A percentile compares a stretch with the other conserved stretches of the same genome.
These are phyloP conservation scores for Euphorbia peplus DNA, from an alignment of 345 rosid species.

Conservation along the genomic window DNA sequence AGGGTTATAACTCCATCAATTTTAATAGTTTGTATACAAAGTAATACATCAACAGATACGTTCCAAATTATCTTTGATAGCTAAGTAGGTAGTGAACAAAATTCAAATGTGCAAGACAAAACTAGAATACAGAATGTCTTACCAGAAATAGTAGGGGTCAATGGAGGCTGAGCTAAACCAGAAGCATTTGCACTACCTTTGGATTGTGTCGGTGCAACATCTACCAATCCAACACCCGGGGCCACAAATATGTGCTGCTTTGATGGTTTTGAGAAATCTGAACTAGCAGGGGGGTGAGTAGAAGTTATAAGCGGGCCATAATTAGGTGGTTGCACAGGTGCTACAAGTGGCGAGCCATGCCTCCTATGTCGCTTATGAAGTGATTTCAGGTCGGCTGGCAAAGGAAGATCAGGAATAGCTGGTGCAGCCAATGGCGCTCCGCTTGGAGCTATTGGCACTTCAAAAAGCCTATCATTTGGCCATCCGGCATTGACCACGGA, in stretches of 20 bases:
- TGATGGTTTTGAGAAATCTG: constrained; percentile 59
- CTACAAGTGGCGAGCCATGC: constrained; percentile 44
- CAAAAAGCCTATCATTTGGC: constrained; percentile 22
- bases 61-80: not conserved
- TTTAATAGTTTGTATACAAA: not conserved
- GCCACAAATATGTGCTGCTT: constrained; percentile 46
- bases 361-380: constrained; percentile 37
- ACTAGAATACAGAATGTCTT: constrained; percentile 21
- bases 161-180: constrained; percentile 72
- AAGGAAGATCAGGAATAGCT: constrained; percentile 44
- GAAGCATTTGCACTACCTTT: constrained; percentile 49
- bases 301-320: constrained; percentile 55
- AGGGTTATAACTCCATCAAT: not conserved
- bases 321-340: constrained; percentile 55
- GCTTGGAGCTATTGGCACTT: constrained; percentile 34
- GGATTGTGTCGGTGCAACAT: constrained; percentile 66
- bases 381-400: constrained; percentile 41
- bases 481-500: constrained; percentile 34
- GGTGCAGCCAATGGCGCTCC: constrained; percentile 38
- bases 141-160: constrained; percentile 71
- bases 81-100: not conserved
- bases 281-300: constrained; percentile 58
- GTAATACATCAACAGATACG: not conserved
- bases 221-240: constrained; percentile 55
- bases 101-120: constrained; percentile 1